Evolutionary conservation across 257 asterid species (phyloP).

Genomic region (Fraxinus excelsior): DNA sequence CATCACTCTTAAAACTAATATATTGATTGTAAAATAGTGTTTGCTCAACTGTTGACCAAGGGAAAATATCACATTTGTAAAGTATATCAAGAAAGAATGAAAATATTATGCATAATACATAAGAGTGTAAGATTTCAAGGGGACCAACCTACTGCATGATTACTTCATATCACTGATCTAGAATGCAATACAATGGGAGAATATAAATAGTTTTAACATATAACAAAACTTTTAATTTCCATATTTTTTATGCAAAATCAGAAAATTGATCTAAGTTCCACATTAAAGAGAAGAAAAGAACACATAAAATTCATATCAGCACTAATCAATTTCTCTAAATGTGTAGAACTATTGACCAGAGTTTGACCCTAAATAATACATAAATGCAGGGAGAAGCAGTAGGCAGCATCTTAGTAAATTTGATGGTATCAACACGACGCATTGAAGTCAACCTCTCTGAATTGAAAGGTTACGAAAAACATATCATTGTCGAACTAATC

Average conservation of each 20-base stretch:
- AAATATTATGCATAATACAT: no score
- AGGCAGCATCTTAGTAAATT: slow-evolving; percentile 61
- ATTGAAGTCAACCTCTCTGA: slow-evolving; percentile 77
- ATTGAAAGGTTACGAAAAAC: slow-evolving; percentile 78
- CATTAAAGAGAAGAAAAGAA: slow-evolving; percentile 19
- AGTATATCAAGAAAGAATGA: background rate
- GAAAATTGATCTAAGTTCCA: background rate
- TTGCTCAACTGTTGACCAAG: background rate
- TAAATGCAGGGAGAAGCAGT: slow-evolving; percentile 73
- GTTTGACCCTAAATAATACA: slow-evolving; percentile 10
- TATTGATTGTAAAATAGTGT: background rate
- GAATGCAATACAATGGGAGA: background rate
- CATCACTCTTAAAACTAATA: background rate
- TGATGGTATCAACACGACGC: slow-evolving; percentile 61
- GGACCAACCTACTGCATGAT: background rate
- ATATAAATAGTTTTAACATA: no score
- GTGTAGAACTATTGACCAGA: background rate
- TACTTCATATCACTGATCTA: background rate
- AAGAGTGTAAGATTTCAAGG: background rate
- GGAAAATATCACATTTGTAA: background rate
- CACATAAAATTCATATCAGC: slow-evolving; percentile 18
- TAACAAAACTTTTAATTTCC: no score
- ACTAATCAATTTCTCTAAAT: slow-evolving; percentile 7
- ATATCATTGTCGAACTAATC: slow-evolving; percentile 70
- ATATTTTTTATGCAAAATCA: no score